Evolutionary conservation across 441 rosid genomes (phyloP), one percentile per base, ranked within the genome.

Genomic region (Eutrema salsugineum): DNA sequence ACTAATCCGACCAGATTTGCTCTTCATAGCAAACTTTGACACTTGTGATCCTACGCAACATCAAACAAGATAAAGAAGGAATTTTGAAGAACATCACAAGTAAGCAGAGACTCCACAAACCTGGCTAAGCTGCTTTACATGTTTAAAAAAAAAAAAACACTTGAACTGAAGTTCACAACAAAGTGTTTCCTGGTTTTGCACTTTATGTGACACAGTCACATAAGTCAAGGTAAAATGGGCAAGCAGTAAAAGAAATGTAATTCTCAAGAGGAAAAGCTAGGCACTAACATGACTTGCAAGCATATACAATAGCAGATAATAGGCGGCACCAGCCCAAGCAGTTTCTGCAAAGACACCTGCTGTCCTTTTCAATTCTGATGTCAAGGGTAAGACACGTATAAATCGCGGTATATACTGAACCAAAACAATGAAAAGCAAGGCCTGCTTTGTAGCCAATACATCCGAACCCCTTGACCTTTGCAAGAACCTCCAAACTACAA

Each of bases 241-340:
- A 51, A 36, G 61, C 28, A 27, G 6, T 27, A 11, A 19, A 44
- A 39, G 48, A 7, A 15, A 15, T n/a, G 49, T 38, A 22, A 43
- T 47, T 8, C 12, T 19, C 22, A 33, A 50, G 27, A 51, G 5
- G 35, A 4, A 11, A 39, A 11, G 42, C 40, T 39, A 53, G 28
- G 65, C 54, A 78, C 94, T 92, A 81, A 92, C 99, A 83, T 94
- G 98, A 86, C 99, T 94, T 53, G 96, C 95, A 57, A 94, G 99
- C 96, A 94, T 88, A 79, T 90, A 94, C 30, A 90, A 57, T 6
- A 94, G 85, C 87, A 94, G 80, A 78, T 94, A 94, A 80, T 79
- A 92, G 11, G 89, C 96, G 57, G 99, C 99, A 77, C 99, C 99
- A 22, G 96, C 91, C 99, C 98, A 92, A 50, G 93, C 97, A 62